Evolutionary conservation across 495 filamentous ascomycete species (phyloP).

Genomic region (Neurospora sp.): DNA sequence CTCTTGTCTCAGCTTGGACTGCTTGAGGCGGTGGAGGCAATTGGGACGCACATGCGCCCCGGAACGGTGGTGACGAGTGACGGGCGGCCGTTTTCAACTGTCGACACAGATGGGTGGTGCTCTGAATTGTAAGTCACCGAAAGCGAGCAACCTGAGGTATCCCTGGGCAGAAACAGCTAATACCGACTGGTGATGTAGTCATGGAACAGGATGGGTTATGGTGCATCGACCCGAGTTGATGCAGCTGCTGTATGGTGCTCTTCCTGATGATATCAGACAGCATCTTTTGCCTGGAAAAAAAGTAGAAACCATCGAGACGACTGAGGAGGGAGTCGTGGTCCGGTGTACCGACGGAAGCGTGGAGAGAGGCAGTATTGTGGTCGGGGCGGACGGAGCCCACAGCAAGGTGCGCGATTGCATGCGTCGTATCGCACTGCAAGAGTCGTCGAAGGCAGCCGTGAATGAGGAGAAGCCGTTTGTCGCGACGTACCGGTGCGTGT

Average conservation of each 20-base stretch:
- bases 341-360: conserved; percentile 31
- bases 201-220: conserved; percentile 3
- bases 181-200: not conserved
- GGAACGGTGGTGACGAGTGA: conserved; percentile 1
- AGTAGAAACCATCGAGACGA: conserved; percentile 16
- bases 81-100: not conserved
- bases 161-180: not conserved
- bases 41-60: conserved; percentile 16
- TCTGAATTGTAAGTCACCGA: not conserved
- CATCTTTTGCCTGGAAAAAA: conserved; percentile 22
- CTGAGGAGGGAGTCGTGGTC: conserved; percentile 19
- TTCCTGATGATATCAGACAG: conserved; percentile 22
- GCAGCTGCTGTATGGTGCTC: conserved; percentile 21
- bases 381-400: conserved; percentile 45
- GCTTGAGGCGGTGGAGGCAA: conserved; percentile 17
- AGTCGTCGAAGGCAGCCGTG: conserved; percentile 11
- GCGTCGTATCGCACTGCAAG: conserved; percentile 5
- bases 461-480: conserved; percentile 10
- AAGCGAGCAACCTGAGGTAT: not conserved
- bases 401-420: conserved; percentile 29
- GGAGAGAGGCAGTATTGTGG: conserved; percentile 35
- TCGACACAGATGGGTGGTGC: not conserved
- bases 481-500: conserved; percentile 22
- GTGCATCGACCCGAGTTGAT: conserved; percentile 25
- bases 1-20: conserved; percentile 42